These are phyloP conservation scores for Scheffersomyces lignicola DNA, from an alignment of 1,139 yeast genomes.

Conservation along the genomic window DNA sequence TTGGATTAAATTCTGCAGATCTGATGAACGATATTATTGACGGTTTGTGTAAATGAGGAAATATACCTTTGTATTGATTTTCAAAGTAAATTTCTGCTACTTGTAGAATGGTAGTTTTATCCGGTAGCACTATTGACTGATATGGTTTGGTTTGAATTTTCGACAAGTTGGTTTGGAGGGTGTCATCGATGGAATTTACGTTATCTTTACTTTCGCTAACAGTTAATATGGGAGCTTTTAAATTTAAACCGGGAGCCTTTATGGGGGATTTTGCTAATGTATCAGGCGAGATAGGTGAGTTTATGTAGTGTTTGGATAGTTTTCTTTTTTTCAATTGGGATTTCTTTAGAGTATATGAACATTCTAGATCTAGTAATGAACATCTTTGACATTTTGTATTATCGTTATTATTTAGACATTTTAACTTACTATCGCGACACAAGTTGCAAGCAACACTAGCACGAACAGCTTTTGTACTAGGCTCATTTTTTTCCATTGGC, in stretches of 20 bases:
- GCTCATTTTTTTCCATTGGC: neutral
- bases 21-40: slow-evolving; percentile 25
- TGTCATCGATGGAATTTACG: neutral
- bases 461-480: slow-evolving; percentile 10
- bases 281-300: neutral
- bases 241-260: slow-evolving; percentile 2
- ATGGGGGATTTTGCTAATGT: neutral
- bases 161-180: too few relatives aligned
- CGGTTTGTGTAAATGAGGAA: slow-evolving; percentile 34
- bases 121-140: slow-evolving; percentile 22
- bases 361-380: slow-evolving; percentile 16
- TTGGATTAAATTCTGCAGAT: slow-evolving; percentile 27
- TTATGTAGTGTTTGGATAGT: slow-evolving; percentile 7
- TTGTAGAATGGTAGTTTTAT: slow-evolving; percentile 23
- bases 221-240: slow-evolving; percentile 1
- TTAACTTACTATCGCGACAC: slow-evolving; percentile 23
- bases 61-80: slow-evolving; percentile 35
- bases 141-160: neutral
- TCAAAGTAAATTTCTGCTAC: slow-evolving; percentile 30
- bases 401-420: slow-evolving; percentile 19
- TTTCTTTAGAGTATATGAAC: slow-evolving; percentile 22
- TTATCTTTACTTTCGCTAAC: neutral
- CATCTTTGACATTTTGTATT: slow-evolving; percentile 22
- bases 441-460: slow-evolving; percentile 25
- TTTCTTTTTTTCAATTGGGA: slow-evolving; percentile 19